These are phyloP conservation scores for Lenwebbia sp. DNA, from an alignment of 345 rosid species.

Conservation along the genomic window DNA sequence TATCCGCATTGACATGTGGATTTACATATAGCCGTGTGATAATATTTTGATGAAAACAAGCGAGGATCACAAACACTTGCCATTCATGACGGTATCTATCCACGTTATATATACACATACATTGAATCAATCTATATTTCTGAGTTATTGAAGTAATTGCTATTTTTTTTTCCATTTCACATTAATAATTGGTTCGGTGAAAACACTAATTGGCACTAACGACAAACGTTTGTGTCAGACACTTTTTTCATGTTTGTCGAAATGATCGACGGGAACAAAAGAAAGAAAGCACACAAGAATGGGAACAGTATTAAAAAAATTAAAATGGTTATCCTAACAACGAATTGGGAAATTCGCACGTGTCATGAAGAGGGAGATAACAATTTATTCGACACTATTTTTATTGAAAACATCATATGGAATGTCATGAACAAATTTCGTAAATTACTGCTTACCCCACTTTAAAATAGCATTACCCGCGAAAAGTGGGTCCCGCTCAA, in stretches of 20 bases:
- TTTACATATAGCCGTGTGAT: too few relatives aligned
- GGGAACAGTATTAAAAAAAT: background rate
- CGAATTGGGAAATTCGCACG: background rate
- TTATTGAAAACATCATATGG: background rate
- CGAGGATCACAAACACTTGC: background rate
- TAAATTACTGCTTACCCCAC: background rate
- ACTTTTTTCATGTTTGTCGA: background rate
- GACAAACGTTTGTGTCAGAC: background rate
- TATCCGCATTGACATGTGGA: too few relatives aligned
- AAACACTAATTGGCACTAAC: background rate
- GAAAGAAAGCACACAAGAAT: background rate
- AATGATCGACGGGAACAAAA: background rate
- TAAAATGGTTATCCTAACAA: background rate
- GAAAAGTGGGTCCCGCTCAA: background rate
- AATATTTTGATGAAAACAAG: too few relatives aligned
- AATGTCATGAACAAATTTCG: background rate
- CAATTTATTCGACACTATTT: background rate
- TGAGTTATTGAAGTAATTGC: background rate
- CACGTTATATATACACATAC: background rate
- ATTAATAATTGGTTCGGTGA: background rate
- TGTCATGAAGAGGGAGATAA: background rate
- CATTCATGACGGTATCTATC: background rate
- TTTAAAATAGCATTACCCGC: background rate
- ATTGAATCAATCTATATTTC: background rate
- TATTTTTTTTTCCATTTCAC: background rate